Evolutionary conservation across 78 protist species (phyloP).

Genomic region (Tieghemostelium lacteum): DNA sequence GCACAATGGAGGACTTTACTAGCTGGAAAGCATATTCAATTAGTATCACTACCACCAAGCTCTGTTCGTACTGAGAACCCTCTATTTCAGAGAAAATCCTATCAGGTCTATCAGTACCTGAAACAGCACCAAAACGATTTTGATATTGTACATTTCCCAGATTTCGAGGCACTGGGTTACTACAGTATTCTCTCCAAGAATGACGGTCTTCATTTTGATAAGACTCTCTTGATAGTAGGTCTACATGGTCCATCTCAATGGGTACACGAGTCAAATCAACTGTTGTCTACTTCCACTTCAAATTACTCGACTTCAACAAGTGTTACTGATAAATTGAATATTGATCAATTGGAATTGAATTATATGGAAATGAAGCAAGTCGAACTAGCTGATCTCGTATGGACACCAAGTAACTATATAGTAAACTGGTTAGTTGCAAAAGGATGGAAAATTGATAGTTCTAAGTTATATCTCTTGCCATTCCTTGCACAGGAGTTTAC

Average conservation of each 20-base stretch:
- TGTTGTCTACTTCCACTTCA: too few species aligned
- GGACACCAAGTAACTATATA: constrained; percentile 72
- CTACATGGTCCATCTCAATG: constrained; percentile 66
- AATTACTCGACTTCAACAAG: too few species aligned
- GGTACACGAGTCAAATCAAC: constrained; percentile 47
- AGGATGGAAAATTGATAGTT: constrained; percentile 38
- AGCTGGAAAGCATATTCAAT: neutral
- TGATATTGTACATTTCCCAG: constrained; percentile 66
- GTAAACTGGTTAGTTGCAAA: constrained; percentile 29
- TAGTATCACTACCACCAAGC: constrained; percentile 22
- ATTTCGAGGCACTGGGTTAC: constrained; percentile 71
- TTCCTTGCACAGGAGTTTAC: constrained; percentile 14
- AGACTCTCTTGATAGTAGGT: constrained; percentile 16
- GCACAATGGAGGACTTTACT: constrained; percentile 29
- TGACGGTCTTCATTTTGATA: constrained; percentile 20
- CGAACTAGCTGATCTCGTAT: constrained; percentile 53
- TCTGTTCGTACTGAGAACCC: constrained; percentile 40
- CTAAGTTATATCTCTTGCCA: constrained; percentile 16
- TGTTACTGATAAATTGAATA: neutral
- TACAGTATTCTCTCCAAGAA: constrained; percentile 27
- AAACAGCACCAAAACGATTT: neutral
- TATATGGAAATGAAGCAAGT: constrained; percentile 50
- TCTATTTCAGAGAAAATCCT: constrained; percentile 30
- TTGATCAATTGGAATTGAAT: constrained; percentile 46
- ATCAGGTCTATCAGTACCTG: constrained; percentile 67